These are phyloP conservation scores for Acrodontium crateriforme DNA, from an alignment of 2,329 filamentous ascomycete genomes.

Conservation along the genomic window DNA sequence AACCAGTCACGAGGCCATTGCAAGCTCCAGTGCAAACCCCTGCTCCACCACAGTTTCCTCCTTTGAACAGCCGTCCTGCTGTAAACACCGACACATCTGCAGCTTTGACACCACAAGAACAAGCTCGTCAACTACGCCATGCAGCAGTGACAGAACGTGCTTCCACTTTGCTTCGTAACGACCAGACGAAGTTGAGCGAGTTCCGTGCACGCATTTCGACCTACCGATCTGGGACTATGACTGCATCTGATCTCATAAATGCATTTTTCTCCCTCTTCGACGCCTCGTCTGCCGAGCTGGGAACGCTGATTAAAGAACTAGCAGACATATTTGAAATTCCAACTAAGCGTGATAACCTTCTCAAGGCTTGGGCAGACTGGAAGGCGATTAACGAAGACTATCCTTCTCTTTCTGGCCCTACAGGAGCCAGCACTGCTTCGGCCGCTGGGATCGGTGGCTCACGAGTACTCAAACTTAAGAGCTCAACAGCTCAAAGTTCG, in stretches of 20 bases:
- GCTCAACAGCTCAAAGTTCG: conserved; percentile 53
- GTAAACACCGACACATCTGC: conserved; percentile 19
- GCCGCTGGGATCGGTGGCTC: conserved; percentile 41
- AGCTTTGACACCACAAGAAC: conserved; percentile 57
- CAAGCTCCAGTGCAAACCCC: conserved; percentile 21
- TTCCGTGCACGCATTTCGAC: conserved; percentile 72
- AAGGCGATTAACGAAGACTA: conserved; percentile 93
- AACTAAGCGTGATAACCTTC: conserved; percentile 55
- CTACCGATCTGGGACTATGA: conserved; percentile 56
- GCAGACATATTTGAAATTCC: conserved; percentile 85
- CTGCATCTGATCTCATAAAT: conserved; percentile 67
- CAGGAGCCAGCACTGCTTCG: conserved; percentile 48
- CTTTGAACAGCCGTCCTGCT: conserved; percentile 22
- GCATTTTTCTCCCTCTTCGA: conserved; percentile 78
- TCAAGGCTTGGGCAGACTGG: conserved; percentile 89
- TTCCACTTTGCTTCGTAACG: conserved; percentile 63
- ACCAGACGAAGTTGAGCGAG: conserved; percentile 55
- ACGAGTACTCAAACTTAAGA: conserved; percentile 55
- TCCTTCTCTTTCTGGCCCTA: conserved; percentile 60
- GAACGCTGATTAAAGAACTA: conserved; percentile 80
- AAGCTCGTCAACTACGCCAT: conserved; percentile 67
- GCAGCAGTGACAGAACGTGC: conserved; percentile 76
- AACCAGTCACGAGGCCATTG: conserved; percentile 10
- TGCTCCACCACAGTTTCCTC: conserved; percentile 15
- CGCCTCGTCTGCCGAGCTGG: conserved; percentile 63